Base-by-base conservation (phyloP, 805 yeast genomes). In the Blastobotrys robertii region DNA sequence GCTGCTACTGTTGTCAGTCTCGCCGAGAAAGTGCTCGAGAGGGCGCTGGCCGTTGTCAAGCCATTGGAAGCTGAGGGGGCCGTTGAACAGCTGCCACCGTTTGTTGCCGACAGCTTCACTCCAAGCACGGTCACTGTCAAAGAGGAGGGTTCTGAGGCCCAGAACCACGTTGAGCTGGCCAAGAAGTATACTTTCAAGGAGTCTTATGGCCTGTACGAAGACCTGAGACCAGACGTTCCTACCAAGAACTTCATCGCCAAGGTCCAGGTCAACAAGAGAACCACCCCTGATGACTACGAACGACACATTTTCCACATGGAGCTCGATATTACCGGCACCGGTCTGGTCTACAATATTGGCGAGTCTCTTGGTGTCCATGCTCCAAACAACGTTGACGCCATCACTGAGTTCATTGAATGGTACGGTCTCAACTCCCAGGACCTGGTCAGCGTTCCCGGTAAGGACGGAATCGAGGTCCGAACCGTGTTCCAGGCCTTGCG, bases 301-400 rank as follows among this genome's bases (percentile, higher is more conserved):
- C 84, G 97, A 69, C 84, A 90, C 66, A 88, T 90, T 55, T 90
- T 90, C 85, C 95, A 90, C 60, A 82, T 90, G 53, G 97, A 90
- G 67, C 86, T 90, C 53, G 97, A 90, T 60, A 76, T 81, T 58
- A 65, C 87, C 37, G 94, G 94, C 42, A 87, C 97, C 31, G 96
- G 94, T 19, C 70, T 90, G 59, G 84, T 77, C 39, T 90, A 90
- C 61, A 92, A 81, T 50, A 86, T 90, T 58, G 97, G 97, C 61
- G 97, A 90, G 70, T 96, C 97, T 14, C 75, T 90, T 47, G 97
- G 97, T 57, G 76, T 90, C 47, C 97, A 90, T 57, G 96, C 95
- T 39, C 79, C 90, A 58, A 90, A 90, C 68, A 73, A 77, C 53
- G 60, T 70, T 34, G 72, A 66, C 12, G 73, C 68, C 32, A 95